A percentile compares a stretch with the other conserved stretches of the same genome.
These are phyloP conservation scores for Xylaria nigripes DNA, from an alignment of 495 filamentous ascomycete genomes.

Conservation along the genomic window DNA sequence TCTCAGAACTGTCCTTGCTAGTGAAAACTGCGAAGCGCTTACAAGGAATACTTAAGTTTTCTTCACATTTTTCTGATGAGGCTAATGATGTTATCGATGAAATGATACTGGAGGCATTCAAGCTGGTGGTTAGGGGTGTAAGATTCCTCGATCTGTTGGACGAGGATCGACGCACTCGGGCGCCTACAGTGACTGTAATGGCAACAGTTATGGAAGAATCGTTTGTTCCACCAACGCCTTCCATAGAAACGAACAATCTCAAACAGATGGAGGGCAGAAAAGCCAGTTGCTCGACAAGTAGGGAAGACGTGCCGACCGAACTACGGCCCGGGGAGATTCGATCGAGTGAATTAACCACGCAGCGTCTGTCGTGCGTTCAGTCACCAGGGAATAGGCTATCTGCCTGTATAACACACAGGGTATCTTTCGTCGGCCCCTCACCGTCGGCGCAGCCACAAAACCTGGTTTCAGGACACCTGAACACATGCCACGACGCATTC, in stretches of 20 bases:
- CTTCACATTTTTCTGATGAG: slow-evolving; percentile 44
- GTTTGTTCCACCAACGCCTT: slow-evolving; percentile 62
- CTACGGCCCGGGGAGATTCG: slow-evolving; percentile 27
- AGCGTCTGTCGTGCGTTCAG: slow-evolving; percentile 38
- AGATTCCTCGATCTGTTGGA: slow-evolving; percentile 87
- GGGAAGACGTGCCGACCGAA: slow-evolving; percentile 23
- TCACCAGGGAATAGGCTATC: slow-evolving; percentile 35
- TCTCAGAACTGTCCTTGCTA: slow-evolving; percentile 81
- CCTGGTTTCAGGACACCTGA: slow-evolving; percentile 55
- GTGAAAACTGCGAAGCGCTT: slow-evolving; percentile 80
- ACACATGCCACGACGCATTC: slow-evolving; percentile 72
- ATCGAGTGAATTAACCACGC: slow-evolving; percentile 25
- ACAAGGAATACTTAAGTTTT: slow-evolving; percentile 50
- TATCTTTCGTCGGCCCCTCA: slow-evolving; percentile 42
- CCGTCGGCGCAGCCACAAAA: slow-evolving; percentile 38
- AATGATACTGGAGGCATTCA: slow-evolving; percentile 88
- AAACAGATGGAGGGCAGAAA: slow-evolving; percentile 27
- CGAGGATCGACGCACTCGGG: slow-evolving; percentile 48
- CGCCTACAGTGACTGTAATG: slow-evolving; percentile 48
- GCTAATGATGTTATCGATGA: slow-evolving; percentile 78
- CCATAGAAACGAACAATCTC: slow-evolving; percentile 49
- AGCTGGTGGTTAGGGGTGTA: slow-evolving; percentile 84
- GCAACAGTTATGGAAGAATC: slow-evolving; percentile 56
- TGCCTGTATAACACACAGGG: slow-evolving; percentile 45
- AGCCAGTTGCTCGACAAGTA: slow-evolving; percentile 32